These are phyloP conservation scores for Pythium volutum DNA, from an alignment of 352 stramenopile species.

Conservation along the genomic window DNA sequence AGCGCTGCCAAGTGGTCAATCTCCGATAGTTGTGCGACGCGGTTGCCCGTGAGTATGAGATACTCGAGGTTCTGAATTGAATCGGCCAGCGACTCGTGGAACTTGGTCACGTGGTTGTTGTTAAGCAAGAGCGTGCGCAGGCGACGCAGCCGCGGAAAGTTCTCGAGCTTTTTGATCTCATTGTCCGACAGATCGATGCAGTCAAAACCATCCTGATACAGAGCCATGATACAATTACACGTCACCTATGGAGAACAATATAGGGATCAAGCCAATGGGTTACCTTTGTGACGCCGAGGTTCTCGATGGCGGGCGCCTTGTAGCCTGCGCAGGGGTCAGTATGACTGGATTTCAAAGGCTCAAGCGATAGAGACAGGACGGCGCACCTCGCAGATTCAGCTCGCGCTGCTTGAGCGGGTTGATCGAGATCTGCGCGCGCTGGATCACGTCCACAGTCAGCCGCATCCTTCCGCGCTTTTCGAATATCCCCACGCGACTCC, in stretches of 20 bases:
- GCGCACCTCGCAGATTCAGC: conserved; percentile 87
- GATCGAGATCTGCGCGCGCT: conserved; percentile 86
- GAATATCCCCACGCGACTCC: background rate
- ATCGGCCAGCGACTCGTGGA: conserved; percentile 74
- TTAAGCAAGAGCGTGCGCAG: conserved; percentile 91
- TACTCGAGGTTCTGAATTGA: conserved; percentile 84
- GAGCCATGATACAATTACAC: background rate
- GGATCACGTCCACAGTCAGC: conserved; percentile 86
- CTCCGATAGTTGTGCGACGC: conserved; percentile 75
- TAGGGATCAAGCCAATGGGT: background rate
- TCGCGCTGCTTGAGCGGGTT: conserved; percentile 92
- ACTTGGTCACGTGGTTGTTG: conserved; percentile 91
- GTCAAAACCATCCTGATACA: conserved; percentile 87
- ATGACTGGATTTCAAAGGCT: background rate
- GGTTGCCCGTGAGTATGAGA: conserved; percentile 91
- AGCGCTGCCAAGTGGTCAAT: conserved; percentile 79
- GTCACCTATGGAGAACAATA: too few species aligned
- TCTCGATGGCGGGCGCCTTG: conserved; percentile 92
- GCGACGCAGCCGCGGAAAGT: conserved; percentile 87
- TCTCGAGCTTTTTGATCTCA: conserved; percentile 94
- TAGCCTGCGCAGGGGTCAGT: conserved; percentile 58
- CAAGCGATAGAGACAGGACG: background rate
- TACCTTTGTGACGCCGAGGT: conserved; percentile 90
- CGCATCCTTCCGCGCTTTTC: conserved; percentile 48
- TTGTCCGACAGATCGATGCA: conserved; percentile 94